These are phyloP conservation scores for Hirsutella rhossiliensis DNA, from an alignment of 2,329 filamentous ascomycete genomes.

Conservation along the genomic window DNA sequence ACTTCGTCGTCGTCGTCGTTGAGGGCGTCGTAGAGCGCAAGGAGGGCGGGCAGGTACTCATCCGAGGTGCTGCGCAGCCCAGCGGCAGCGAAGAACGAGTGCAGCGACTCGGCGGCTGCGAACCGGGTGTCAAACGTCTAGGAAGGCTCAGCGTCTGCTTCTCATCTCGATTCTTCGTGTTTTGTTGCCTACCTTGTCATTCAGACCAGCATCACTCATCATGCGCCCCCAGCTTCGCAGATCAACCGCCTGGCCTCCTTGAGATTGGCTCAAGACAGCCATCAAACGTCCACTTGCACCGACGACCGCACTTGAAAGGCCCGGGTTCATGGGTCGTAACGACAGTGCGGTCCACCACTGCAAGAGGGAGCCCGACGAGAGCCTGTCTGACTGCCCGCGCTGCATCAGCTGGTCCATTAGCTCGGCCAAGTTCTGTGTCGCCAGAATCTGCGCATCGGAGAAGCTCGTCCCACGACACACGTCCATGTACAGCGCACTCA, in stretches of 20 bases:
- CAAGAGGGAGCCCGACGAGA: slow-evolving; percentile 22
- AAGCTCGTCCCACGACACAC: slow-evolving; percentile 24
- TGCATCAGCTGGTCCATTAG: slow-evolving; percentile 29
- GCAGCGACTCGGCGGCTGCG: slow-evolving; percentile 44
- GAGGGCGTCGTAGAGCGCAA: slow-evolving; percentile 62
- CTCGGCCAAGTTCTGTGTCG: slow-evolving; percentile 33
- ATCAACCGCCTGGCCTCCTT: slow-evolving; percentile 5
- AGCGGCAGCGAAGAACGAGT: slow-evolving; percentile 30
- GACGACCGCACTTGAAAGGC: slow-evolving; percentile 36
- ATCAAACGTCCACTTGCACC: slow-evolving; percentile 33
- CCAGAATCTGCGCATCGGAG: slow-evolving; percentile 32
- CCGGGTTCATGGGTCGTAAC: slow-evolving; percentile 29
- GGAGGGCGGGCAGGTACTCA: slow-evolving; percentile 40
- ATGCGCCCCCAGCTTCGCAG: slow-evolving; percentile 34
- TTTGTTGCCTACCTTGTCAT: slow-evolving; percentile 29
- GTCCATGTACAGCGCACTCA: slow-evolving; percentile 31
- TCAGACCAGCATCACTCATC: slow-evolving; percentile 33
- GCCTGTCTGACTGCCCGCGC: slow-evolving; percentile 9
- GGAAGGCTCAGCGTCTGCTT: not conserved
- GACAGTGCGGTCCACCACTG: slow-evolving; percentile 28
- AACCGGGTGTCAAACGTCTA: slow-evolving; percentile 54
- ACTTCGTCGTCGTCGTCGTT: slow-evolving; percentile 92
- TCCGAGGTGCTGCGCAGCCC: slow-evolving; percentile 11
- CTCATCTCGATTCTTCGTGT: not conserved
- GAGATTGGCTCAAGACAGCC: slow-evolving; percentile 17